Percentiles rank a stretch among this genome's conserved stretches.
phyloP scores from a whole-genome alignment of 176 grass and related monocot species.

The Oropetium thomaeum region DNA sequence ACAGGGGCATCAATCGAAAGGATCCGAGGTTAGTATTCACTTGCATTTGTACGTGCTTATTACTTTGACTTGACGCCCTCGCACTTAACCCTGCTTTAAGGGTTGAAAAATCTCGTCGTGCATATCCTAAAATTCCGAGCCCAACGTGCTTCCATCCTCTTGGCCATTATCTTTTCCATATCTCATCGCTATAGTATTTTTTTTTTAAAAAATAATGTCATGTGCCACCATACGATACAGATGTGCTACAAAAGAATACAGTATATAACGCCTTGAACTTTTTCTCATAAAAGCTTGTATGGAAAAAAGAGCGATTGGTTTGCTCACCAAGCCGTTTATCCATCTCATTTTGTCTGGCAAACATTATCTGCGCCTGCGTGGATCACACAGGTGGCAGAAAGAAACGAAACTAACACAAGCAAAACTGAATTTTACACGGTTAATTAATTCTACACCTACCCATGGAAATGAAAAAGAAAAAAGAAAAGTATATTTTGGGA shows the following conservation, averaged over 20 bases:
- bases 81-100: not conserved
- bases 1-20: not conserved
- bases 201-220: no score
- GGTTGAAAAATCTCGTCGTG: conserved; percentile 5
- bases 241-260: no score
- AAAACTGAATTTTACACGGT: not conserved
- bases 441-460: not conserved
- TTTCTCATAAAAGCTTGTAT: no score
- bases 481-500: not conserved
- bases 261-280: no score
- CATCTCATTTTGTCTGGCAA: not conserved
- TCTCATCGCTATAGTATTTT: no score
- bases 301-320: no score
- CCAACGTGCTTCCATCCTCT: conserved; percentile 6
- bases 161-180: not conserved
- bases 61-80: conserved; percentile 4
- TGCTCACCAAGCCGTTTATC: not conserved
- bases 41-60: conserved; percentile 1
- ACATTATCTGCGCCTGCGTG: not conserved
- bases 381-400: no score
- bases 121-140: not conserved
- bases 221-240: not conserved
- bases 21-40: conserved; percentile 32
- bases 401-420: no score
- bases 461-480: not conserved